These are phyloP conservation scores for Pseudocercospora macadamiae DNA, from an alignment of 2,329 filamentous ascomycete genomes.

Conservation along the genomic window DNA sequence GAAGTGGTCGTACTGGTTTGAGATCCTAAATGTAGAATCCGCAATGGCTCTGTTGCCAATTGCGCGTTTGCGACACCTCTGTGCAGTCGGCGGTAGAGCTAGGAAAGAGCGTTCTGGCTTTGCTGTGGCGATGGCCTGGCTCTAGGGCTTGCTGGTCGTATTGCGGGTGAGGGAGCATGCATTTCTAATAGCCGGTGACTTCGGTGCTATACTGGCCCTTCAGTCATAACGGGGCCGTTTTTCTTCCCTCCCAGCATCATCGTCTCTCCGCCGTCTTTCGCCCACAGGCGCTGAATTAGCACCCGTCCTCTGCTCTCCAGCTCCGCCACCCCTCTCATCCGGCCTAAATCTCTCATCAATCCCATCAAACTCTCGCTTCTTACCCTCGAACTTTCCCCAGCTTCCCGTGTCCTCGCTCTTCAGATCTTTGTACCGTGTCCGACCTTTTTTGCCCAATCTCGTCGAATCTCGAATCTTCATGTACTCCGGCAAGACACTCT, in stretches of 20 bases:
- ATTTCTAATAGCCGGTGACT: too few species aligned
- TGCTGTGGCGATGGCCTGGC: too few species aligned
- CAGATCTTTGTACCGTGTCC: constrained; percentile 87
- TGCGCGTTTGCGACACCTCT: too few species aligned
- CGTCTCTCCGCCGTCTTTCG: constrained; percentile 56
- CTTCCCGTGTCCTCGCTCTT: constrained; percentile 86
- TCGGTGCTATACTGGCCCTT: too few species aligned
- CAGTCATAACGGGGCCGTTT: constrained; percentile 41
- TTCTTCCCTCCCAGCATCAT: constrained; percentile 44
- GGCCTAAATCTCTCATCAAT: constrained; percentile 70
- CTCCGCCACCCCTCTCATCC: constrained; percentile 55
- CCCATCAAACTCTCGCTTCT: constrained; percentile 48
- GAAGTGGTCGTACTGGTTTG: too few species aligned
- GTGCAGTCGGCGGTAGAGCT: too few species aligned
- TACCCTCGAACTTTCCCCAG: constrained; percentile 71
- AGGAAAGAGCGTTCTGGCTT: too few species aligned
- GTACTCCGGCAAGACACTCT: constrained; percentile 83
- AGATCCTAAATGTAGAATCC: too few species aligned
- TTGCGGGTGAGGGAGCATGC: too few species aligned
- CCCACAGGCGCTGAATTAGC: constrained; percentile 73
- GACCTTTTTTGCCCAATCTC: constrained; percentile 87
- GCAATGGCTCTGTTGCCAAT: too few species aligned
- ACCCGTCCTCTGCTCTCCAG: constrained; percentile 61
- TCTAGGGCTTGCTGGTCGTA: too few species aligned
- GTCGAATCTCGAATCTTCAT: constrained; percentile 94